Evolutionary conservation across 176 grass and related monocot genomes (phyloP).

Genomic region (Otatea glauca): DNA sequence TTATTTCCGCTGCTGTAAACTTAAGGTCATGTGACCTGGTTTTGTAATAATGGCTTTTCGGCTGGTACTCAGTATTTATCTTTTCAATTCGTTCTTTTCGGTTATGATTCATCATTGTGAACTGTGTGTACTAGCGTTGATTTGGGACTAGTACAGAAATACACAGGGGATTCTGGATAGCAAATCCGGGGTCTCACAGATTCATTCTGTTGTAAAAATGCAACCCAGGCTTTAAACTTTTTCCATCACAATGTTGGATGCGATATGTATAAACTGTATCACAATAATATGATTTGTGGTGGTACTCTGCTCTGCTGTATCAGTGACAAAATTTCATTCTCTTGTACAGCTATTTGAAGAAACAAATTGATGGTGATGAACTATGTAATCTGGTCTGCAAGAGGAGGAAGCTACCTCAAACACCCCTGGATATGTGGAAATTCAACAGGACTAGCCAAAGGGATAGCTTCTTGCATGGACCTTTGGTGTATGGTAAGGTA

Average conservation of each 20-base stretch:
- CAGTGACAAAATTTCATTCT: slow-evolving; percentile 1
- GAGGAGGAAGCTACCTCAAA: slow-evolving; percentile 71
- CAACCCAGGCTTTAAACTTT: neutral
- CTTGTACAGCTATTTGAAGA: slow-evolving; percentile 49
- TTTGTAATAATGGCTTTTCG: too few species aligned
- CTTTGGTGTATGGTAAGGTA: slow-evolving; percentile 59
- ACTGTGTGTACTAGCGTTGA: too few species aligned
- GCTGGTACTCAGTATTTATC: too few species aligned
- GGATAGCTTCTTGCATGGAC: slow-evolving; percentile 57
- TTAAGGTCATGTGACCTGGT: too few species aligned
- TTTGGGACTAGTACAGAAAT: too few species aligned
- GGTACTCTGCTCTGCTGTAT: neutral
- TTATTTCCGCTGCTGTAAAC: too few species aligned
- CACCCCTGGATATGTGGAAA: slow-evolving; percentile 60
- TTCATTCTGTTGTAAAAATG: slow-evolving; percentile 9
- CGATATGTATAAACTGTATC: neutral
- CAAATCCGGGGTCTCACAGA: too few species aligned
- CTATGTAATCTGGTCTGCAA: slow-evolving; percentile 49
- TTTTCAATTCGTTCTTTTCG: too few species aligned
- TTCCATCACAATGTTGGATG: neutral
- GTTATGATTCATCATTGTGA: too few species aligned
- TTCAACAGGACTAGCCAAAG: slow-evolving; percentile 48
- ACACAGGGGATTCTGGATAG: too few species aligned
- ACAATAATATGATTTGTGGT: neutral
- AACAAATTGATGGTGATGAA: slow-evolving; percentile 47